phyloP scores from a whole-genome alignment of 1,139 yeast genomes.

The Hyphopichia pseudoburtonii region DNA sequence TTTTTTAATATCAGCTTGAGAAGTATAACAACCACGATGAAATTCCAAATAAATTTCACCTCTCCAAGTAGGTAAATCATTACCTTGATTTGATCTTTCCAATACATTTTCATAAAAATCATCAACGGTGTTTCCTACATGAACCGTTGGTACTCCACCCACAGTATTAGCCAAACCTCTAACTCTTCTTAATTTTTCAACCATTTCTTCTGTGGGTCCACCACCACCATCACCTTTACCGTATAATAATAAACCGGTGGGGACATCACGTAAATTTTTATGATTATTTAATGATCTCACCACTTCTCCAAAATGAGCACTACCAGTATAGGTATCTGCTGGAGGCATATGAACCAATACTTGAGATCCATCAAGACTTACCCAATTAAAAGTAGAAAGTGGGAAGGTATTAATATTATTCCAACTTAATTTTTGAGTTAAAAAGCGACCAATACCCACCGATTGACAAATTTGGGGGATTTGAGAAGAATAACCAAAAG shows the following conservation, averaged over 20 bases:
- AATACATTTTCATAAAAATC: slow-evolving; percentile 74
- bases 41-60: slow-evolving; percentile 94
- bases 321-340: slow-evolving; percentile 90
- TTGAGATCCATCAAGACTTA: slow-evolving; percentile 89
- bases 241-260: slow-evolving; percentile 74
- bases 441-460: slow-evolving; percentile 78
- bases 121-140: slow-evolving; percentile 72
- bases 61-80: slow-evolving; percentile 76
- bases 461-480: slow-evolving; percentile 88
- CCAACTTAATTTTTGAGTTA: slow-evolving; percentile 96
- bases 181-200: slow-evolving; percentile 87
- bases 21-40: slow-evolving; percentile 95
- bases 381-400: slow-evolving; percentile 90
- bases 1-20: slow-evolving; percentile 84
- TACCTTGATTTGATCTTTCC: slow-evolving; percentile 62
- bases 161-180: slow-evolving; percentile 82
- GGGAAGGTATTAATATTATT: slow-evolving; percentile 91
- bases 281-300: slow-evolving; percentile 76
- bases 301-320: slow-evolving; percentile 91
- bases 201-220: slow-evolving; percentile 92
- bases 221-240: slow-evolving; percentile 99
- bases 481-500: slow-evolving; percentile 95
- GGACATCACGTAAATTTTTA: slow-evolving; percentile 77
- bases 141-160: slow-evolving; percentile 79
- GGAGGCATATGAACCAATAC: slow-evolving; percentile 98